Evolutionary conservation across 1,139 yeast genomes (phyloP).

Genomic region (Kodamaea anthophila): DNA sequence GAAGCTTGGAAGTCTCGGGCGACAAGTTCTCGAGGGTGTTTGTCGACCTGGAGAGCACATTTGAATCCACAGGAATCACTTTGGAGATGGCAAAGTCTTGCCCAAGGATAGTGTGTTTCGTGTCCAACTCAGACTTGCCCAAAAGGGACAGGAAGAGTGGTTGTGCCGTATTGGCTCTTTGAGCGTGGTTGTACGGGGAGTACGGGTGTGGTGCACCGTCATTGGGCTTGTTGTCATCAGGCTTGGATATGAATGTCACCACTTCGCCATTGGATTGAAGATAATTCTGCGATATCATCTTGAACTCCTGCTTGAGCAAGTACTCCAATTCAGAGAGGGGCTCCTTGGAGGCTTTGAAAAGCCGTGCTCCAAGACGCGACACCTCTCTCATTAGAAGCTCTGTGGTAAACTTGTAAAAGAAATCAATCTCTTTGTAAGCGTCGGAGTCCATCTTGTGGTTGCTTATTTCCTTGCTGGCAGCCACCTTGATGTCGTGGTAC

Average conservation of each 20-base stretch:
- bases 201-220: constrained; percentile 9
- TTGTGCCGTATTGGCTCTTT: constrained; percentile 28
- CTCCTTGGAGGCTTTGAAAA: constrained; percentile 16
- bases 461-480: constrained; percentile 46
- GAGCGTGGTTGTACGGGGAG: constrained; percentile 18
- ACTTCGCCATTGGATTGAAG: constrained; percentile 58
- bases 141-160: constrained; percentile 69
- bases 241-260: constrained; percentile 36
- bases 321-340: constrained; percentile 24
- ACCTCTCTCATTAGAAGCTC: constrained; percentile 73
- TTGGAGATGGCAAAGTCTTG: constrained; percentile 54
- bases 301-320: constrained; percentile 49
- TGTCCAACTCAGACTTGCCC: constrained; percentile 60
- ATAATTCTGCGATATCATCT: constrained; percentile 57
- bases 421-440: constrained; percentile 54
- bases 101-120: constrained; percentile 54
- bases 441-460: constrained; percentile 50
- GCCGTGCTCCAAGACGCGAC: constrained; percentile 28
- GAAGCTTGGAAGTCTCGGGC: constrained; percentile 41
- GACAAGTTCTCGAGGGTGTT: constrained; percentile 49
- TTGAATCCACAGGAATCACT: constrained; percentile 46
- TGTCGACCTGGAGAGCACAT: constrained; percentile 18
- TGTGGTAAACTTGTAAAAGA: constrained; percentile 62
- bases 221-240: constrained; percentile 10
- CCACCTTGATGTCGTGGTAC: constrained; percentile 70